Conservation (phyloP, 495 filamentous ascomycete species). For the Endocarpon pusillum region DNA sequence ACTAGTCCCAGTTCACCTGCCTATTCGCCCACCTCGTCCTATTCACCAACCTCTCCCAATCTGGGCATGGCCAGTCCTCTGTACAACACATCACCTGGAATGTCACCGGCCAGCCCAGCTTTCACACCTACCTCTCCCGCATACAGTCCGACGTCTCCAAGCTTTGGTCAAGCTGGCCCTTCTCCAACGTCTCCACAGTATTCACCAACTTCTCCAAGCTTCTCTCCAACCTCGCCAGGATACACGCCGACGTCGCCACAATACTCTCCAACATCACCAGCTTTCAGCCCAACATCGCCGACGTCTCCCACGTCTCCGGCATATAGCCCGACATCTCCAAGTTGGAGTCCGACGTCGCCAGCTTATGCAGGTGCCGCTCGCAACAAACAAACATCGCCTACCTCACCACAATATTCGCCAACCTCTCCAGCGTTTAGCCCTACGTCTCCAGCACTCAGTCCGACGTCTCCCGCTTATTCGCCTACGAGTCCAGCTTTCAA, state of each 20-base stretch:
- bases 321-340: slow-evolving; percentile 37
- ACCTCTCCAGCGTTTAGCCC: slow-evolving; percentile 61
- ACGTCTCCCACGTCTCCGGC: slow-evolving; percentile 26
- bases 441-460: slow-evolving; percentile 52
- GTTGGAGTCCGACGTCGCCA: slow-evolving; percentile 53
- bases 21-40: slow-evolving; percentile 58
- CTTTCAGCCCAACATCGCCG: slow-evolving; percentile 36
- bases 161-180: slow-evolving; percentile 38
- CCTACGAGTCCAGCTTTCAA: slow-evolving; percentile 35
- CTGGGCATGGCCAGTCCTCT: slow-evolving; percentile 41
- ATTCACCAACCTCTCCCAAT: slow-evolving; percentile 45
- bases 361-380: slow-evolving; percentile 27
- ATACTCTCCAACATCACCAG: slow-evolving; percentile 43
- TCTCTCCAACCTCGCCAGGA: slow-evolving; percentile 55
- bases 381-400: slow-evolving; percentile 42
- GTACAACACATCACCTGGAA: slow-evolving; percentile 32
- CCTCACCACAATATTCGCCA: slow-evolving; percentile 59
- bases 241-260: slow-evolving; percentile 47
- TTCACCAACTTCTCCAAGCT: slow-evolving; percentile 70
- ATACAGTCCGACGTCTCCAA: slow-evolving; percentile 71
- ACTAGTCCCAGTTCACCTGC: slow-evolving; percentile 61
- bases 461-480: slow-evolving; percentile 38
- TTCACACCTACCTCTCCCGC: slow-evolving; percentile 64
- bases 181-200: slow-evolving; percentile 58
- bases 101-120: slow-evolving; percentile 50